Evolutionary conservation across 306 rosid species (phyloP).

Genomic region (Ammopiptanthus mongolicus): DNA sequence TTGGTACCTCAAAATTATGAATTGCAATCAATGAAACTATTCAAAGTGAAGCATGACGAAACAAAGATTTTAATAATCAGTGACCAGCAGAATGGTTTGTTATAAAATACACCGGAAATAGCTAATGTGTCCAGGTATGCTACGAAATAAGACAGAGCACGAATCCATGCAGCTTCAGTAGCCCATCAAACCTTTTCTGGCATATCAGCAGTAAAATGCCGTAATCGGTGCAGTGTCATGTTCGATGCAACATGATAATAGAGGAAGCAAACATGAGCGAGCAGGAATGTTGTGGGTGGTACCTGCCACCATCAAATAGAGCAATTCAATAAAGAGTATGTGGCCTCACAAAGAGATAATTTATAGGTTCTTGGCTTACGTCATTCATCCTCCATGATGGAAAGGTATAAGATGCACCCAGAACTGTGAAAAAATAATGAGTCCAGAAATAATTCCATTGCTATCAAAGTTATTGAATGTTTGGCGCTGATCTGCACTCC

Average conservation of each 20-base stretch:
- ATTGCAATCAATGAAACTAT: slow-evolving; percentile 4
- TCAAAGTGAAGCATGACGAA: neutral
- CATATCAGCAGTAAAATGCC: slow-evolving; percentile 60
- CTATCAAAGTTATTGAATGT: neutral
- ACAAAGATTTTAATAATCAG: slow-evolving; percentile 3
- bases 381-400: slow-evolving; percentile 99
- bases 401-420: slow-evolving; percentile 97
- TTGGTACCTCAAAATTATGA: neutral
- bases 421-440: slow-evolving; percentile 92
- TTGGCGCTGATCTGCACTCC: neutral
- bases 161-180: slow-evolving; percentile 75
- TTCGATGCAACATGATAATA: slow-evolving; percentile 87
- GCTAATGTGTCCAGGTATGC: slow-evolving; percentile 94
- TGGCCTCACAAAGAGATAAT: slow-evolving; percentile 8
- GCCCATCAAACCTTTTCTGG: slow-evolving; percentile 60
- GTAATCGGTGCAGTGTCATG: slow-evolving; percentile 80
- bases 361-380: slow-evolving; percentile 44
- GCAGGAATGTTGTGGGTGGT: slow-evolving; percentile 96
- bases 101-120: slow-evolving; percentile 70
- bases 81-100: slow-evolving; percentile 10
- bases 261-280: slow-evolving; percentile 88
- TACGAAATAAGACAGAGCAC: slow-evolving; percentile 79
- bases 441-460: slow-evolving; percentile 92
- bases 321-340: slow-evolving; percentile 19
- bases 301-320: slow-evolving; percentile 53